Conservation (phyloP, 1,284 basidiomycete species). For the Trichosporon coremiiforme region DNA sequence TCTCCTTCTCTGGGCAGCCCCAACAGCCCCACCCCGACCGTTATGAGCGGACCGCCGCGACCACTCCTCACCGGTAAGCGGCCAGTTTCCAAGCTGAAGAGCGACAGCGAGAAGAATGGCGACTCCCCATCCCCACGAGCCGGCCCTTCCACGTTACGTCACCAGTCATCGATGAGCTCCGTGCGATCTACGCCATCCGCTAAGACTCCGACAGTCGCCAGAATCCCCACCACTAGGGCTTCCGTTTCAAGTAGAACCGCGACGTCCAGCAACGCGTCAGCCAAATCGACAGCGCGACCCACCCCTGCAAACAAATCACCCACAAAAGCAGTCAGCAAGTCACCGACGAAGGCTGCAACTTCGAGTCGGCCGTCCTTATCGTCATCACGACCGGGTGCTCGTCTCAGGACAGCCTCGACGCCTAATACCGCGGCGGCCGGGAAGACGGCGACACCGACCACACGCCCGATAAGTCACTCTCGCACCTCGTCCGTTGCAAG, state of each 20-base stretch:
- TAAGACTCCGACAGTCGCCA: constrained; percentile 6
- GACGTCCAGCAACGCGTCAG: not conserved
- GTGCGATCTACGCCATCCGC: constrained; percentile 19
- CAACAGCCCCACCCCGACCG: constrained; percentile 33
- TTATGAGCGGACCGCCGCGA: constrained; percentile 37
- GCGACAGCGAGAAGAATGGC: not conserved
- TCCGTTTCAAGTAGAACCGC: not conserved
- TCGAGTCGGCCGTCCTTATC: not conserved
- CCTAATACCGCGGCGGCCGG: constrained; percentile 11
- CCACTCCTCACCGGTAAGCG: constrained; percentile 45
- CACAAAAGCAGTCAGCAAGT: constrained; percentile 2
- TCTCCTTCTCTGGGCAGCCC: constrained; percentile 20
- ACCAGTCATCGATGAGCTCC: constrained; percentile 23
- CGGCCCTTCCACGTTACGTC: constrained; percentile 16
- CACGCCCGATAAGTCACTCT: not conserved
- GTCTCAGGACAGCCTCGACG: not conserved
- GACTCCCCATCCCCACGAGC: constrained; percentile 12
- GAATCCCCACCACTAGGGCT: constrained; percentile 1
- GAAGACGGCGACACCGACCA: constrained; percentile 1
- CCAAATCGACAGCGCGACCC: not conserved
- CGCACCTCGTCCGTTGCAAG: constrained; percentile 7
- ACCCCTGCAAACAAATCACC: not conserved
- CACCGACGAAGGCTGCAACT: not conserved
- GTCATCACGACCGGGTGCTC: not conserved
- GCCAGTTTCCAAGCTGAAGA: constrained; percentile 17